These are phyloP conservation scores for Suillus occidentalis DNA, from an alignment of 768 basidiomycete genomes.

Conservation along the genomic window DNA sequence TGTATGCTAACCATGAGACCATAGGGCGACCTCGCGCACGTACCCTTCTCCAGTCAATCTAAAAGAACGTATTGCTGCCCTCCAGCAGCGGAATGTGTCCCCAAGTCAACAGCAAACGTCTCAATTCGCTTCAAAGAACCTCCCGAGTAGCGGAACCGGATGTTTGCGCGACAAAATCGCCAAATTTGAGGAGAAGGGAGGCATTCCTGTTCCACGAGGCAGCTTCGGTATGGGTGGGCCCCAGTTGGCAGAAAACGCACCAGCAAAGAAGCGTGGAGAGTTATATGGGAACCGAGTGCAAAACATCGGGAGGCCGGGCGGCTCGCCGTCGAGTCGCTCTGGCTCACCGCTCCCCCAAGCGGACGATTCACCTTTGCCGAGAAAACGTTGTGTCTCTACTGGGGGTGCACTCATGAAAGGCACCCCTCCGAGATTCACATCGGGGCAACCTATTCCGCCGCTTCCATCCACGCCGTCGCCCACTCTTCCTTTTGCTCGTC, in stretches of 20 bases:
- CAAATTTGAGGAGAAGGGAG: conserved; percentile 77
- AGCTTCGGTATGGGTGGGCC: conserved; percentile 71
- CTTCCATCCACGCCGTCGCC: conserved; percentile 18
- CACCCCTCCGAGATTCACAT: conserved; percentile 9
- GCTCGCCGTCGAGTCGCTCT: conserved; percentile 17
- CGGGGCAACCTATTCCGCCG: conserved; percentile 26
- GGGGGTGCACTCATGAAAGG: conserved; percentile 21
- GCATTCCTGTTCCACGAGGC: conserved; percentile 70
- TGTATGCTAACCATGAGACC: conserved; percentile 17
- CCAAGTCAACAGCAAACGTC: conserved; percentile 33
- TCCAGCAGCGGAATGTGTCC: conserved; percentile 56
- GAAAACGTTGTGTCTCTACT: conserved; percentile 32
- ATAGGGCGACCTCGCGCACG: conserved; percentile 29
- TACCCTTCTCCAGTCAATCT: conserved; percentile 46
- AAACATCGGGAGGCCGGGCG: conserved; percentile 26
- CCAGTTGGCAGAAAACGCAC: conserved; percentile 46
- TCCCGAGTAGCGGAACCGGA: conserved; percentile 28
- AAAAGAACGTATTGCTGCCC: conserved; percentile 81
- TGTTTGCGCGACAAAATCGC: conserved; percentile 70
- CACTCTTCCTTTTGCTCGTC: conserved; percentile 12
- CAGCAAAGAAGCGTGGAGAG: conserved; percentile 57
- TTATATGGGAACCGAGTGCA: conserved; percentile 74
- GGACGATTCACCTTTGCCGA: conserved; percentile 19
- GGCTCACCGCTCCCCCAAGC: conserved; percentile 17
- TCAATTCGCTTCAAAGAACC: conserved; percentile 29